Percentiles rank a stretch among this genome's conserved stretches.
These are phyloP conservation scores for Favolaschia claudopus DNA, from an alignment of 768 basidiomycete species.

Conservation along the genomic window DNA sequence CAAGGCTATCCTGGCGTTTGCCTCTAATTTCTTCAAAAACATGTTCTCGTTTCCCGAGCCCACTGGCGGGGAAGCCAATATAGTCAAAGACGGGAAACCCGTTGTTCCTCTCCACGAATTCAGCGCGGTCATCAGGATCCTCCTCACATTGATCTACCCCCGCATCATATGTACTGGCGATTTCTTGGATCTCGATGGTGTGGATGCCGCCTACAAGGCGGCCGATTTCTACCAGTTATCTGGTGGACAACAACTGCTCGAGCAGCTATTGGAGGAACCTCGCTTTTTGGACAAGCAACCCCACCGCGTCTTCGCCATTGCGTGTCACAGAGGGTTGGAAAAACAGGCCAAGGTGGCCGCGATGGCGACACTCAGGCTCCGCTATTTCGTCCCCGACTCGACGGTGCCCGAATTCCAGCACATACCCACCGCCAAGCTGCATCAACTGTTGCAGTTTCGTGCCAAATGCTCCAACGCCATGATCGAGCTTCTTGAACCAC, in stretches of 20 bases:
- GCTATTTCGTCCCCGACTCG: not conserved
- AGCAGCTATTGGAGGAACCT: constrained; percentile 12
- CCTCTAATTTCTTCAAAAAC: constrained; percentile 44
- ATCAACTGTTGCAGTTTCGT: not conserved
- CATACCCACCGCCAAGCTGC: constrained; percentile 3
- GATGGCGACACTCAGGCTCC: constrained; percentile 9
- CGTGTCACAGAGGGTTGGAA: constrained; percentile 28
- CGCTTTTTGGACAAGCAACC: constrained; percentile 15
- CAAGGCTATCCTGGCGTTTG: constrained; percentile 48
- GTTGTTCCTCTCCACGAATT: constrained; percentile 42
- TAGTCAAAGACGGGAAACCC: constrained; percentile 36
- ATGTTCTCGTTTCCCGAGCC: constrained; percentile 39
- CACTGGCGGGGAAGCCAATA: constrained; percentile 31
- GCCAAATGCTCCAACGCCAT: not conserved
- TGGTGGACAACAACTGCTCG: constrained; percentile 33
- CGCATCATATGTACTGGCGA: constrained; percentile 23
- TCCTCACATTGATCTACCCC: constrained; percentile 45
- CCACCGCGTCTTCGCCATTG: constrained; percentile 32
- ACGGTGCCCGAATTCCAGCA: constrained; percentile 1
- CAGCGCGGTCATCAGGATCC: constrained; percentile 37
- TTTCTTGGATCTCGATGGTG: constrained; percentile 35
- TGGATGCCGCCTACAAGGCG: constrained; percentile 41
- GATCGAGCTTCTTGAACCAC: too few species aligned
- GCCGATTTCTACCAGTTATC: constrained; percentile 46
- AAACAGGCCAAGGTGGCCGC: constrained; percentile 14